Base-by-base conservation (phyloP, 192 early-diverging fungal genomes). In the Coemansia biformis region DNA sequence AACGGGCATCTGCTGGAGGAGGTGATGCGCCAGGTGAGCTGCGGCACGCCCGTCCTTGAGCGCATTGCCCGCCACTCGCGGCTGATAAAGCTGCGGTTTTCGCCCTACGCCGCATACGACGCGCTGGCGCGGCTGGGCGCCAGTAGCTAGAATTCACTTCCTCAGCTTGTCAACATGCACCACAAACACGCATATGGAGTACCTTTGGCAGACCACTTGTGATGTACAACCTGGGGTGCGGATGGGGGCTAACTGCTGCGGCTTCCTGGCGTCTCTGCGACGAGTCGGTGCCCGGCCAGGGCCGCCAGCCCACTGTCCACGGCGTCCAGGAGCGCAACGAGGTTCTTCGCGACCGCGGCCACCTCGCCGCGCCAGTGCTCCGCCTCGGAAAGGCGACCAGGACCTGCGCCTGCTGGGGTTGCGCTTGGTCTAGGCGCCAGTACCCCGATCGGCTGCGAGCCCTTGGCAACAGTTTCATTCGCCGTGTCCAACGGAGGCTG, bases 11-110 rank as follows among this genome's bases (percentile, higher is more conserved):
- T 72, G 22, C 36, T 72, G 11, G 40, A 28, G 31, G 42, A 38
- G 4, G 48, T 61, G 2, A 24, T 51, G 28, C 21, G 24, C 6
- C 51, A 64, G 12, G 32, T 42, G 11, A 18, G 48, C n/a, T 44
- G 52, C 13, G 33, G 36, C 23, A 17, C 61, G 0, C 64, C 68
- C 13, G 50, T 53, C 1, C 37, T 72, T 6, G 68, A 72, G 53
- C 68, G 62, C 21, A 65, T 72, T 18, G 53, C 41, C 15, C 40
- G 48, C 12, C 68, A 72, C 49, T 56, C 68, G 24, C 61, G 48
- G 32, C 44, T 65, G 15, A 52, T 63, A 17, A 48, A 52, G n/a
- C 40, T 47, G 2, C 37, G 53, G 12, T 60, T 65, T 31, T 64
- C 68, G n/a, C 40, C 47, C 17, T 15, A 38, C 12, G 43, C 61